Percentiles rank a stretch among this genome's conserved stretches.
Conservation (phyloP, 257 asterid genomes). For the Gentiana dahurica region DNA sequence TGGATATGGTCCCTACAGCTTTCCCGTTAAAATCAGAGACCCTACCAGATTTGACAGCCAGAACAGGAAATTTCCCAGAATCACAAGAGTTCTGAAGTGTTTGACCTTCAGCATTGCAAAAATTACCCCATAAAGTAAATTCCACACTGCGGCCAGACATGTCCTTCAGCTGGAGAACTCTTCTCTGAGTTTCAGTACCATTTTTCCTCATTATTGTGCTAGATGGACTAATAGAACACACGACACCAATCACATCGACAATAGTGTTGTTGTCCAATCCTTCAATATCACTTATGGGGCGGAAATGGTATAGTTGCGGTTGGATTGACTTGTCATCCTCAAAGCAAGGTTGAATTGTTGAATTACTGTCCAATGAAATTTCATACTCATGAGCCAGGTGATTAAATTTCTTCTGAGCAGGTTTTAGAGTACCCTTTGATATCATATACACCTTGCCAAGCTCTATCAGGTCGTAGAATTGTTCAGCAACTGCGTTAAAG, state of each 20-base stretch:
- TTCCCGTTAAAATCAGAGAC: conserved; percentile 82
- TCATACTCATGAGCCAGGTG: conserved; percentile 79
- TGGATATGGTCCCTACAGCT: conserved; percentile 62
- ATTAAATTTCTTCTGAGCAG: conserved; percentile 71
- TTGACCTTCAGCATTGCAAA: conserved; percentile 77
- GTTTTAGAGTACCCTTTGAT: conserved; percentile 59
- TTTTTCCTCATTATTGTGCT: conserved; percentile 72
- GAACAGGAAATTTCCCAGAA: conserved; percentile 63
- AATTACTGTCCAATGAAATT: conserved; percentile 55
- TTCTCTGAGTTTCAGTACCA: conserved; percentile 68
- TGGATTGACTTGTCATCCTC: conserved; percentile 83
- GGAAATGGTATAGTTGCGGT: conserved; percentile 66
- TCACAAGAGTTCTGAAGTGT: conserved; percentile 65
- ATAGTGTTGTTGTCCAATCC: conserved; percentile 51
- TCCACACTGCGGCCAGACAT: conserved; percentile 90
- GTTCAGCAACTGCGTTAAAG: conserved; percentile 86
- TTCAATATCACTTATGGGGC: conserved; percentile 66
- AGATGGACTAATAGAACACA: conserved; percentile 58
- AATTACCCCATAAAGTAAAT: conserved; percentile 85
- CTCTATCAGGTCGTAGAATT: conserved; percentile 57
- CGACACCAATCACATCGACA: conserved; percentile 74
- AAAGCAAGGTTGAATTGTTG: conserved; percentile 57
- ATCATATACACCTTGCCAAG: conserved; percentile 60
- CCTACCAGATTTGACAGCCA: conserved; percentile 77
- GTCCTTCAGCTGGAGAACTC: conserved; percentile 78